Percentiles rank a stretch among this genome's conserved stretches.
phyloP scores from a whole-genome alignment of 208 protist species.

The Leishmania aethiopica region DNA sequence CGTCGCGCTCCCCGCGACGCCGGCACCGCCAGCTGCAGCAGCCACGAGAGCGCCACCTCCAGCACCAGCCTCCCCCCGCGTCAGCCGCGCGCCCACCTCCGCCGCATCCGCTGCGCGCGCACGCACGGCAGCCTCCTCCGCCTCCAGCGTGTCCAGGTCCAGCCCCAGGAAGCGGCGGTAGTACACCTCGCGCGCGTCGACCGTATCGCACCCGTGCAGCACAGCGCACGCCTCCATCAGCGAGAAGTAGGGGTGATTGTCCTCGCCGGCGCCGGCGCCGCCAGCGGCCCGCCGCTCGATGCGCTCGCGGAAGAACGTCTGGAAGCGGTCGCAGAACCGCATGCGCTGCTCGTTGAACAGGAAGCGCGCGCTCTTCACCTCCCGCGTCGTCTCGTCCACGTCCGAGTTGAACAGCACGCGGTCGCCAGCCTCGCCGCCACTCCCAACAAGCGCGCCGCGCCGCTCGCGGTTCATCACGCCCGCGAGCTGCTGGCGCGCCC shows the following conservation, averaged over 20 bases:
- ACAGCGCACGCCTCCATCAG: conserved; percentile 90
- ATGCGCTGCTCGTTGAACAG: conserved; percentile 83
- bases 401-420: conserved; percentile 67
- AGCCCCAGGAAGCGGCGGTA: conserved; percentile 67
- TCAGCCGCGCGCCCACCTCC: conserved; percentile 22
- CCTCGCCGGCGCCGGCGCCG: conserved; percentile 23
- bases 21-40: not conserved
- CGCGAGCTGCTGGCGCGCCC: conserved; percentile 66
- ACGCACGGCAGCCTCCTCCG: conserved; percentile 49
- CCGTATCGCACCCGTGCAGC: conserved; percentile 78
- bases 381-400: conserved; percentile 64
- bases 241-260: conserved; percentile 76
- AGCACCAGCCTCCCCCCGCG: not conserved
- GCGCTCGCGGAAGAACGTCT: conserved; percentile 62
- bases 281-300: conserved; percentile 25
- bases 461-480: conserved; percentile 82
- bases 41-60: conserved; percentile 12
- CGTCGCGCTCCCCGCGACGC: conserved; percentile 10
- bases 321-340: conserved; percentile 87
- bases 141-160: conserved; percentile 69
- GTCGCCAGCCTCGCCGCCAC: conserved; percentile 46
- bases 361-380: conserved; percentile 76
- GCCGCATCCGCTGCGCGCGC: conserved; percentile 41
- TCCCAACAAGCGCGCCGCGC: conserved; percentile 51
- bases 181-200: conserved; percentile 64